Percentiles rank a stretch among this genome's conserved stretches.
phyloP scores from a whole-genome alignment of 805 yeast genomes.

The Teunomyces tritomae region DNA sequence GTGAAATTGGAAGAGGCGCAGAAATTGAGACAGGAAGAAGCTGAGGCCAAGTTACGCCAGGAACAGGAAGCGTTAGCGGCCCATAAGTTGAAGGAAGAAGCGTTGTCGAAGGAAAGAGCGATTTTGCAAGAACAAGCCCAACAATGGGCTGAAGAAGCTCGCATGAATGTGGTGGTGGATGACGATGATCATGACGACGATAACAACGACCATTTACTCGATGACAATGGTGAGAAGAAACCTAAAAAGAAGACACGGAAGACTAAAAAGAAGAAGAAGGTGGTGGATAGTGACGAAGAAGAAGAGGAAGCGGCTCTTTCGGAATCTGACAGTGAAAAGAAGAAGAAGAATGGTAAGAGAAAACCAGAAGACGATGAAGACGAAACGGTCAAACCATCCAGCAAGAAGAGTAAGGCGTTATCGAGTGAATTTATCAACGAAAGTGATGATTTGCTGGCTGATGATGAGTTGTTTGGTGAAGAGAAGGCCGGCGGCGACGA shows the following conservation, averaged over 20 bases:
- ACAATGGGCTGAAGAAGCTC: slow-evolving; percentile 50
- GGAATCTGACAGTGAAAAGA: slow-evolving; percentile 6
- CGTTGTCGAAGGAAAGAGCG: slow-evolving; percentile 44
- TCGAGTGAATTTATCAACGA: slow-evolving; percentile 41
- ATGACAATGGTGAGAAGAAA: slow-evolving; percentile 11
- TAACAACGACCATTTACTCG: slow-evolving; percentile 4
- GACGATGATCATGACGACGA: slow-evolving; percentile 32
- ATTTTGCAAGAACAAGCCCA: slow-evolving; percentile 51
- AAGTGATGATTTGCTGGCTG: slow-evolving; percentile 45
- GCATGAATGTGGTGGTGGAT: slow-evolving; percentile 35
- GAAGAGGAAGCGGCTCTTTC: slow-evolving; percentile 13
- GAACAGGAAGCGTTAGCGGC: slow-evolving; percentile 42
- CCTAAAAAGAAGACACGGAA: slow-evolving; percentile 20
- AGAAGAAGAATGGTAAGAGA: slow-evolving; percentile 17
- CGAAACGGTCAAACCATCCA: slow-evolving; percentile 35
- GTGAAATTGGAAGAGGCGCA: slow-evolving; percentile 72
- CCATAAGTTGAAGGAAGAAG: slow-evolving; percentile 46
- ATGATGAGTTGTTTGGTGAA: slow-evolving; percentile 23
- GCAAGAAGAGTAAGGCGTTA: slow-evolving; percentile 24
- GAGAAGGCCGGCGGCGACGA: slow-evolving; percentile 24
- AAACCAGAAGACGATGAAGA: slow-evolving; percentile 35
- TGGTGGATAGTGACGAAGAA: slow-evolving; percentile 33
- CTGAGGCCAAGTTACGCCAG: slow-evolving; percentile 28
- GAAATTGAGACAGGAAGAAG: slow-evolving; percentile 59
- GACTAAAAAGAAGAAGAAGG: slow-evolving; percentile 24